These are phyloP conservation scores for Erysiphe pulchra DNA, from an alignment of 2,329 filamentous ascomycete species.

Conservation along the genomic window DNA sequence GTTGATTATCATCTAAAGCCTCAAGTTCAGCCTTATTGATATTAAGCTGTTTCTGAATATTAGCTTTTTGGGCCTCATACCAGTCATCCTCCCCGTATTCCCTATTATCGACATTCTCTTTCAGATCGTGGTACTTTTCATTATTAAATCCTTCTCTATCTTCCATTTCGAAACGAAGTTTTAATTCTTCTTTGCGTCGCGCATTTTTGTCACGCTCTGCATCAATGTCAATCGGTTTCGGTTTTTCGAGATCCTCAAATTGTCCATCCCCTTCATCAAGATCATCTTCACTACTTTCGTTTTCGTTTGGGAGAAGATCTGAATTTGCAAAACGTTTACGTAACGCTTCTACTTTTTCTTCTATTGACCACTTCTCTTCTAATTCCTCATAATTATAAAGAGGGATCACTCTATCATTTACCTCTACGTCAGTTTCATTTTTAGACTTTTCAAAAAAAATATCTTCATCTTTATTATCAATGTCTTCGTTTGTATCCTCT, in stretches of 20 bases:
- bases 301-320: slow-evolving; percentile 29
- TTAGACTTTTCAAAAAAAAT: slow-evolving; percentile 39
- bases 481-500: slow-evolving; percentile 32
- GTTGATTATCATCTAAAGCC: slow-evolving; percentile 58
- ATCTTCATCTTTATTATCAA: slow-evolving; percentile 24
- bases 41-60: slow-evolving; percentile 81
- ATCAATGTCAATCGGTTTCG: slow-evolving; percentile 38
- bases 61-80: slow-evolving; percentile 92
- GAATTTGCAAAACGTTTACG: slow-evolving; percentile 51
- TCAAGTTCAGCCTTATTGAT: slow-evolving; percentile 94
- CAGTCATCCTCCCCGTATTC: slow-evolving; percentile 95
- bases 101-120: slow-evolving; percentile 40
- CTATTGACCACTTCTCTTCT: slow-evolving; percentile 62
- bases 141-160: slow-evolving; percentile 90
- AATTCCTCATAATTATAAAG: slow-evolving; percentile 56
- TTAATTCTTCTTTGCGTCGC: slow-evolving; percentile 77
- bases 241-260: slow-evolving; percentile 68
- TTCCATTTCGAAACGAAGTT: slow-evolving; percentile 86
- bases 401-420: slow-evolving; percentile 59
- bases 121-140: slow-evolving; percentile 54
- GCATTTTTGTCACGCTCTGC: slow-evolving; percentile 81
- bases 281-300: slow-evolving; percentile 24
- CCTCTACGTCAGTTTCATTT: slow-evolving; percentile 39
- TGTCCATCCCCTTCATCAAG: slow-evolving; percentile 52
- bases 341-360: slow-evolving; percentile 51